Percentiles rank a stretch among this genome's conserved stretches.
phyloP scores from a whole-genome alignment of 345 rosid species.

The Ailanthus altissimus region DNA sequence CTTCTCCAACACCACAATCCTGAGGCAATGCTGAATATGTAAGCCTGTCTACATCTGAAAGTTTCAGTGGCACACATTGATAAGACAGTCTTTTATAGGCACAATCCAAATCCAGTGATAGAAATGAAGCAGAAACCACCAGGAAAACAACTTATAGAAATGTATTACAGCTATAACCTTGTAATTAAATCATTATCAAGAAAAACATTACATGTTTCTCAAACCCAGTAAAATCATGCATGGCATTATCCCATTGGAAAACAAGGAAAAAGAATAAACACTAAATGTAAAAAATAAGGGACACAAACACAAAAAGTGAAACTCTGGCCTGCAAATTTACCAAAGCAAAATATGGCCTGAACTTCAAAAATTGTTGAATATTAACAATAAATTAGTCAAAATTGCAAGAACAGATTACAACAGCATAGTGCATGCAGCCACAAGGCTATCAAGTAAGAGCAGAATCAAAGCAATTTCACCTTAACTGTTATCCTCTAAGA shows the following conservation, averaged over 20 bases:
- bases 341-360: not conserved
- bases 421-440: not conserved
- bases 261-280: not conserved
- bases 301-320: not conserved
- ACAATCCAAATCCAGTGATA: not conserved
- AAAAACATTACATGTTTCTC: not conserved
- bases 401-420: not conserved
- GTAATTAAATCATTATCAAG: not conserved
- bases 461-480: not conserved
- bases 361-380: not conserved
- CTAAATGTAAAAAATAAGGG: not conserved
- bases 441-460: not conserved
- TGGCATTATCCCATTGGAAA: not conserved
- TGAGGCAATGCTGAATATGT: constrained; percentile 63
- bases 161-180: not conserved
- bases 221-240: not conserved
- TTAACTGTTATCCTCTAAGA: not conserved
- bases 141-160: not conserved
- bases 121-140: constrained; percentile 5
- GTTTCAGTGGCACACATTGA: constrained; percentile 17
- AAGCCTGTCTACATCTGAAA: constrained; percentile 52
- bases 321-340: not conserved
- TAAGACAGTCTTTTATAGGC: constrained; percentile 24
- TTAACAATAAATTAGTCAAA: not conserved
- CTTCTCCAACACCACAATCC: constrained; percentile 73